A percentile compares a stretch with the other conserved stretches of the same genome.
Conservation (phyloP, 371 early-diverging fungal genomes). For the Haplosporangium sp. region DNA sequence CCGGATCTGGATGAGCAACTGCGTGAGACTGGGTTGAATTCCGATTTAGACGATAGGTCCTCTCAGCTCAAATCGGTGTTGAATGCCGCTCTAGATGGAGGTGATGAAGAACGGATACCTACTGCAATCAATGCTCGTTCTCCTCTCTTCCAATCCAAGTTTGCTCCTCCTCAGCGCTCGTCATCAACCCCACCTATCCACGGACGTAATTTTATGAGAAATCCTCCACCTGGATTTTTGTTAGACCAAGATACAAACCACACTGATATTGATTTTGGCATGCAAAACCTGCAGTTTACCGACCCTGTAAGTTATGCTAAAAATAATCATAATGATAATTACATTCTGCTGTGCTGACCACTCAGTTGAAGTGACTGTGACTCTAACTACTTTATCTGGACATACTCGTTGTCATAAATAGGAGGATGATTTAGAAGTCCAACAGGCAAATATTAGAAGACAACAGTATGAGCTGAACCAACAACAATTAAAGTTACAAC, state of each 20-base stretch:
- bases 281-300: conserved; percentile 46
- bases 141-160: conserved; percentile 57
- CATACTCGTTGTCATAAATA: conserved; percentile 10
- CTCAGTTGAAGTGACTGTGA: too few species aligned
- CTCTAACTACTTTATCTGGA: not conserved
- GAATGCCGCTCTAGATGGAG: conserved; percentile 66
- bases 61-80: conserved; percentile 62
- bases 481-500: conserved; percentile 60
- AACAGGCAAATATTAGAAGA: conserved; percentile 56
- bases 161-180: conserved; percentile 63
- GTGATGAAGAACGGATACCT: conserved; percentile 55
- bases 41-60: conserved; percentile 44
- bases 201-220: conserved; percentile 53
- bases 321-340: not conserved
- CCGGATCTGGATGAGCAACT: conserved; percentile 54
- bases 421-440: conserved; percentile 56
- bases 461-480: conserved; percentile 54
- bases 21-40: conserved; percentile 19
- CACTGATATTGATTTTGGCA: conserved; percentile 50
- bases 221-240: conserved; percentile 47
- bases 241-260: conserved; percentile 30
- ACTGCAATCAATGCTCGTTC: conserved; percentile 30
- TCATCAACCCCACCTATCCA: conserved; percentile 73
- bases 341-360: too few species aligned
- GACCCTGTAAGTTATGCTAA: conserved; percentile 38